These are phyloP conservation scores for Aphanomyces stellatus DNA, from an alignment of 352 stramenopile genomes.

Conservation along the genomic window DNA sequence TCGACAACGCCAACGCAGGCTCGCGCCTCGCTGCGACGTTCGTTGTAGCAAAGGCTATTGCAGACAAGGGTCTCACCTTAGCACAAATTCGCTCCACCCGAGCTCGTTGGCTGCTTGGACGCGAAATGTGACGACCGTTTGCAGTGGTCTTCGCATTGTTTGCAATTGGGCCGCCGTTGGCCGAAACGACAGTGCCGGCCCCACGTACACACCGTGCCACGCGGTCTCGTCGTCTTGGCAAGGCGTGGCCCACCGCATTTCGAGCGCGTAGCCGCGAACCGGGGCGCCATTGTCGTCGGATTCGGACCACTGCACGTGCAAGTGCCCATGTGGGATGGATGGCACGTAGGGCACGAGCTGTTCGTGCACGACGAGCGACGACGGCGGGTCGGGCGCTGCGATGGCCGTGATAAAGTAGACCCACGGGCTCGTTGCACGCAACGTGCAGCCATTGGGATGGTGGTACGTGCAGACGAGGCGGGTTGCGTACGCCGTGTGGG, in stretches of 20 bases:
- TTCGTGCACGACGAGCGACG: neutral
- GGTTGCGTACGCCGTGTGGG: neutral
- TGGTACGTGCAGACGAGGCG: neutral
- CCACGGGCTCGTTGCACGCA: neutral
- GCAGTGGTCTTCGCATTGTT: neutral
- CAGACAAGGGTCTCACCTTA: too few relatives aligned
- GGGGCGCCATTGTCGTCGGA: neutral
- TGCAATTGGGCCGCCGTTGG: neutral
- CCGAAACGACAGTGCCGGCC: neutral
- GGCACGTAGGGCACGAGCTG: neutral
- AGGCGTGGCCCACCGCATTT: constrained; percentile 2
- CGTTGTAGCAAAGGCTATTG: too few relatives aligned
- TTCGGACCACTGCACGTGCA: neutral
- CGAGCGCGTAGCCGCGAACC: constrained; percentile 1
- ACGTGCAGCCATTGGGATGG: neutral
- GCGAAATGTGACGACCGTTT: neutral
- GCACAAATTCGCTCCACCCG: neutral
- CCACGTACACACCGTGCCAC: constrained; percentile 8
- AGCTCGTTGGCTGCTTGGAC: constrained; percentile 2
- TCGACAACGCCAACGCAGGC: too few relatives aligned
- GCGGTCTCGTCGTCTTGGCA: neutral
- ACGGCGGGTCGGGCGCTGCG: neutral
- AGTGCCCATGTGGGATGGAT: neutral
- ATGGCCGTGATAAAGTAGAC: neutral
- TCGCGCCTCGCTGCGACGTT: too few relatives aligned